A percentile compares a stretch with the other conserved stretches of the same genome.
phyloP scores from a whole-genome alignment of 2,329 filamentous ascomycete genomes.

The Trichoderma atroviride region DNA sequence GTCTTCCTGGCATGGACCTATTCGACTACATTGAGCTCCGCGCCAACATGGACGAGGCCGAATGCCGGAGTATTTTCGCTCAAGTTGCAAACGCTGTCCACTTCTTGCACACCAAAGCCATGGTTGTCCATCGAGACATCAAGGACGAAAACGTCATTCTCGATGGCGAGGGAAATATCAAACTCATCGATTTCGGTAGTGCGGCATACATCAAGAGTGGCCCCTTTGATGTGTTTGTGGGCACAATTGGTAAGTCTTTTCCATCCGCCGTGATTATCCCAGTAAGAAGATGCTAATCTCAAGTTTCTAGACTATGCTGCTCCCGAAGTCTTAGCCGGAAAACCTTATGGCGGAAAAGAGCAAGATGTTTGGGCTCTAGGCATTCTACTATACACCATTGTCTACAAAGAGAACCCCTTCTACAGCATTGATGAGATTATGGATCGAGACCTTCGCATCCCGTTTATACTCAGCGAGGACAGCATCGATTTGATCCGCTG shows the following conservation, averaged over 20 bases:
- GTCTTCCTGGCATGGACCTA: conserved; percentile 94
- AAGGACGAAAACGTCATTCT: conserved; percentile 98
- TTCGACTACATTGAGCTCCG: conserved; percentile 98
- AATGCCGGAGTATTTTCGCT: conserved; percentile 92
- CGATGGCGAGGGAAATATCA: conserved; percentile 93
- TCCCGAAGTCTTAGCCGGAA: conserved; percentile 93
- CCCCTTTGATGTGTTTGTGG: conserved; percentile 98
- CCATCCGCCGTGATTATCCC: not conserved
- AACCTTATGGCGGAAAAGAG: conserved; percentile 90
- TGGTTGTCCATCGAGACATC: conserved; percentile 96
- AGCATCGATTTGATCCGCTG: conserved; percentile 88
- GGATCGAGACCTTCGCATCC: conserved; percentile 90
- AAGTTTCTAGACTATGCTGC: conserved; percentile 81
- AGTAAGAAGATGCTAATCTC: not conserved
- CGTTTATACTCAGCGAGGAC: conserved; percentile 84
- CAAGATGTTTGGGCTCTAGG: conserved; percentile 98
- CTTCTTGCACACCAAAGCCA: conserved; percentile 86
- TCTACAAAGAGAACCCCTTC: conserved; percentile 99
- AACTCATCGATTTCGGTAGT: conserved; percentile 97
- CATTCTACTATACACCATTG: conserved; percentile 95
- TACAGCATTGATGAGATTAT: conserved; percentile 99
- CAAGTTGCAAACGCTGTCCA: conserved; percentile 89
- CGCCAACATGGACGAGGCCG: conserved; percentile 92
- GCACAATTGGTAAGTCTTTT: conserved; percentile 79
- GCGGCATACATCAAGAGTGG: conserved; percentile 98